phyloP scores from a whole-genome alignment of 108 stramenopile species.

The Cylindrotheca closterium region DNA sequence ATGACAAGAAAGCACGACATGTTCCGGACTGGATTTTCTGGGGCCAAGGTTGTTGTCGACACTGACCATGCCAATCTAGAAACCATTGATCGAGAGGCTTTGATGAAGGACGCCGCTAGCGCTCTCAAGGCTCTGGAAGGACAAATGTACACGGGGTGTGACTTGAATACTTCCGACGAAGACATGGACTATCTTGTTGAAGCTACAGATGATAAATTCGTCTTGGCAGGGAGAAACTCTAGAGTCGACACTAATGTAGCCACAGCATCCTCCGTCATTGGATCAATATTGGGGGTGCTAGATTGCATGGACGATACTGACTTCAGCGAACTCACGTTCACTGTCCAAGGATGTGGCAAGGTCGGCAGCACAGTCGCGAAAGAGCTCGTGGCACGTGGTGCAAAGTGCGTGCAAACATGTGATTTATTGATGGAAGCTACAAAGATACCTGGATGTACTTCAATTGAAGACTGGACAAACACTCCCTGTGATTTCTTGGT shows the following conservation, averaged over 20 bases:
- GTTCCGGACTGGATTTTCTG: conserved; percentile 45
- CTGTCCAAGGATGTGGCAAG: no score
- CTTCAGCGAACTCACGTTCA: no score
- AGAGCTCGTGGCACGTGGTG: no score
- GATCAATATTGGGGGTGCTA: no score
- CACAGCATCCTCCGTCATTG: conserved; percentile 39
- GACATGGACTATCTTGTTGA: conserved; percentile 42
- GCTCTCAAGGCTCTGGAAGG: conserved; percentile 41
- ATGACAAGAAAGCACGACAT: conserved; percentile 53
- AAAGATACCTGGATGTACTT: no score
- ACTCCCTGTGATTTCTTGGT: no score
- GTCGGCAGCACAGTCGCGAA: no score
- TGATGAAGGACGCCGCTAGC: conserved; percentile 42
- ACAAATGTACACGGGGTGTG: conserved; percentile 38
- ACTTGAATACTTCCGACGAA: conserved; percentile 35
- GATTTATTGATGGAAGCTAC: no score
- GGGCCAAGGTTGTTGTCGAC: conserved; percentile 43
- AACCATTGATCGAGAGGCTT: conserved; percentile 26
- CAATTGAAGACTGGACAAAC: no score
- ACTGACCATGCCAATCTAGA: conserved; percentile 15
- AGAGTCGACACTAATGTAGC: conserved; percentile 42
- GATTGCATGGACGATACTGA: no score
- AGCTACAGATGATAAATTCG: conserved; percentile 33
- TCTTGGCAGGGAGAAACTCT: conserved; percentile 35
- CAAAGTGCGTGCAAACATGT: no score